These are phyloP conservation scores for Pueraria montana DNA, from an alignment of 306 rosid species.

Conservation along the genomic window DNA sequence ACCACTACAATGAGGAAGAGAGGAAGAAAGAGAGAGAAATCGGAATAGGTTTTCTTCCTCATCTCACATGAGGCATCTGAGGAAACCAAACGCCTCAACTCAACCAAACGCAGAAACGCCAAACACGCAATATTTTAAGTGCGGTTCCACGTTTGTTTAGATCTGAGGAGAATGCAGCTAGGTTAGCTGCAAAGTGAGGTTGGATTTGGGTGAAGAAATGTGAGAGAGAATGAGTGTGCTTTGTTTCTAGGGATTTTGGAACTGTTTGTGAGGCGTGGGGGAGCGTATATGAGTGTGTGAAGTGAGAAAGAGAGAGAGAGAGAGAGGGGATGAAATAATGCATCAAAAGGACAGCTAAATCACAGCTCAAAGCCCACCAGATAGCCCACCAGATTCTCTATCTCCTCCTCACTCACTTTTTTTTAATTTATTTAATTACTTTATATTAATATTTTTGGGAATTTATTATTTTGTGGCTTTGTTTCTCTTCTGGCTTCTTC, in stretches of 20 bases:
- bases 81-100: constrained; percentile 20
- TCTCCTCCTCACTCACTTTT: constrained; percentile 4
- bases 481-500: neutral
- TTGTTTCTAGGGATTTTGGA: constrained; percentile 72
- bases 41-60: constrained; percentile 67
- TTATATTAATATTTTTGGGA: neutral
- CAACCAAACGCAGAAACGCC: too few species aligned
- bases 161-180: constrained; percentile 45
- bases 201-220: neutral
- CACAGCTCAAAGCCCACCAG: constrained; percentile 96
- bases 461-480: neutral
- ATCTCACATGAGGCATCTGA: constrained; percentile 91
- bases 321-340: constrained; percentile 45
- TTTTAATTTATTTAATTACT: neutral
- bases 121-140: too few species aligned
- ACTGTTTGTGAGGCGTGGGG: constrained; percentile 47
- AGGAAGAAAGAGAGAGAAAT: constrained; percentile 15
- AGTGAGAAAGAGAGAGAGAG: neutral
- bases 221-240: constrained; percentile 11
- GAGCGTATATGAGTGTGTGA: constrained; percentile 45
- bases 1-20: constrained; percentile 19
- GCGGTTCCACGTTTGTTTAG: neutral
- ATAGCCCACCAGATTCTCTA: constrained; percentile 74
- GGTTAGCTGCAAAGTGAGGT: neutral
- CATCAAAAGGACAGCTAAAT: constrained; percentile 82